These are phyloP conservation scores for Cajanus cajan DNA, from an alignment of 306 rosid genomes.

Conservation along the genomic window DNA sequence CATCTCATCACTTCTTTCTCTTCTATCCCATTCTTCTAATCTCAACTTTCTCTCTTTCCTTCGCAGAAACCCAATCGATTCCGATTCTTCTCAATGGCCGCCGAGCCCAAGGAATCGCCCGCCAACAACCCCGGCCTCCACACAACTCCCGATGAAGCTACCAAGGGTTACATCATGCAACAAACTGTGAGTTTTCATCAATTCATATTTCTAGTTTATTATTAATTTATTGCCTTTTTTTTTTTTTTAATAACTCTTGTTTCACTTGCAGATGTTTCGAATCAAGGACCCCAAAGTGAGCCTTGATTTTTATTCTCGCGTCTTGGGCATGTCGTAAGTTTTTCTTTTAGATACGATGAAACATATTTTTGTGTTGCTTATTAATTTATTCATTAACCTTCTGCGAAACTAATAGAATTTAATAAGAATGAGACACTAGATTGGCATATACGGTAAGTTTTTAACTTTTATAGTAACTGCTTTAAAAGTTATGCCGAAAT, in stretches of 20 bases:
- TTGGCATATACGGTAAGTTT: background rate
- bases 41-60: background rate
- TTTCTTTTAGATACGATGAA: background rate
- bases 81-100: conserved; percentile 74
- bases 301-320: conserved; percentile 89
- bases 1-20: background rate
- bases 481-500: background rate
- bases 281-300: conserved; percentile 92
- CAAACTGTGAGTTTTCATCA: conserved; percentile 63
- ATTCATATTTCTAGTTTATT: background rate
- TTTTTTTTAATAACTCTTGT: background rate
- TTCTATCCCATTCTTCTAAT: background rate
- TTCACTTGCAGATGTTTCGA: conserved; percentile 63
- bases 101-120: conserved; percentile 63
- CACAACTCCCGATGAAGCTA: conserved; percentile 68
- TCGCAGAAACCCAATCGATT: conserved; percentile 47
- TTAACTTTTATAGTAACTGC: background rate
- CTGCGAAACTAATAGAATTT: background rate
- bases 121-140: conserved; percentile 80
- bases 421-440: background rate
- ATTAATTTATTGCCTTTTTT: background rate
- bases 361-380: background rate
- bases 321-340: conserved; percentile 97
- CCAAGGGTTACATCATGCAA: conserved; percentile 83
- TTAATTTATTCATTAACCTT: background rate